phyloP scores from a whole-genome alignment of 225 moss, liverwort and hornwort species.

The Antitrichia curtipendula region DNA sequence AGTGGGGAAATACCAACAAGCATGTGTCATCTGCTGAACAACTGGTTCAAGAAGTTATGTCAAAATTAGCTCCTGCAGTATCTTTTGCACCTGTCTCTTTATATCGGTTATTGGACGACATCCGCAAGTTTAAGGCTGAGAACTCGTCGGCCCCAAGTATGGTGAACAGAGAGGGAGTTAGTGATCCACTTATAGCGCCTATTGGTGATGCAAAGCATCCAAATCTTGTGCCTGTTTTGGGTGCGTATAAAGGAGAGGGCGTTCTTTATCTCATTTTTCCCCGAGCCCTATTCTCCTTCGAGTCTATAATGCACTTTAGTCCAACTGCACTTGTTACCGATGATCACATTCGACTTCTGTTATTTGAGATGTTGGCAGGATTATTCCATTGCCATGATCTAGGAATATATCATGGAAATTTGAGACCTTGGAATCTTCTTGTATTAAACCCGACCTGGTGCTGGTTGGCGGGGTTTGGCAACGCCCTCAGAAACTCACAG shows the following conservation, averaged over 20 bases:
- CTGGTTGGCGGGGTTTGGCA: slow-evolving; percentile 50
- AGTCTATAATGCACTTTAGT: slow-evolving; percentile 61
- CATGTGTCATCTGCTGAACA: neutral
- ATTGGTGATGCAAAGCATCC: slow-evolving; percentile 28
- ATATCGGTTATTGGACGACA: slow-evolving; percentile 22
- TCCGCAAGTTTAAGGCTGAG: slow-evolving; percentile 20
- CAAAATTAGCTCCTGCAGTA: slow-evolving; percentile 39
- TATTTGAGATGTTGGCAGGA: slow-evolving; percentile 61
- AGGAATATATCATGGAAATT: slow-evolving; percentile 54
- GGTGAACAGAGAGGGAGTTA: neutral
- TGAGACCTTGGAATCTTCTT: slow-evolving; percentile 62
- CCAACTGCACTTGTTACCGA: slow-evolving; percentile 60
- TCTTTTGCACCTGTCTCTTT: slow-evolving; percentile 47
- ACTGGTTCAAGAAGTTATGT: slow-evolving; percentile 18
- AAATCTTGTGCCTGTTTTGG: slow-evolving; percentile 49
- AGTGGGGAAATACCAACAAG: neutral
- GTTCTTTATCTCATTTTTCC: slow-evolving; percentile 52
- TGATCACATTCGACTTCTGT: slow-evolving; percentile 47
- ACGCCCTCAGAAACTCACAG: neutral
- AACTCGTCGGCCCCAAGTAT: neutral
- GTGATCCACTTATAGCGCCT: neutral
- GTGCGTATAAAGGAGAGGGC: slow-evolving; percentile 45
- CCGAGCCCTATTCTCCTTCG: slow-evolving; percentile 35
- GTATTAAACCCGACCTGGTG: slow-evolving; percentile 60
- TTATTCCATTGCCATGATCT: slow-evolving; percentile 52